Evolutionary conservation across 371 early-diverging fungal species (phyloP), one percentile per base, ranked within the genome.

Genomic region (Mucor ambiguus): DNA sequence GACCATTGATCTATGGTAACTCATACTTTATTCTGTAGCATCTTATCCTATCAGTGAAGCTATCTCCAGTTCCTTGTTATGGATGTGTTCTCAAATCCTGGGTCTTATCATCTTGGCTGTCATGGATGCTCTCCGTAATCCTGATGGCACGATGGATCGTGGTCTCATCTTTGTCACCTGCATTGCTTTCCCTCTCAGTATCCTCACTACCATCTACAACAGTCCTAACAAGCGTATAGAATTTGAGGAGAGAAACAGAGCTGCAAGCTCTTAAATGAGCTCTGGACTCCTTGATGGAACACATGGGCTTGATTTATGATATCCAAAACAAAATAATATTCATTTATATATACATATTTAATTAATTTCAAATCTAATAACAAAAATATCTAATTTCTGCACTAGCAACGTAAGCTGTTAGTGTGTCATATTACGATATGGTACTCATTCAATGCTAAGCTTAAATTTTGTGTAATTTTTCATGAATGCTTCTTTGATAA

Each of bases 1-100:
- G 20, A 9, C 44, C 12, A 41, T 5, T 30, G 30, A 38, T 14
- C 4, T 11, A 30, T 20, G n/a, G 18, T 38, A 37, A 14, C 7
- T 38, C 64, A 9, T 14, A 4, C 38, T 30, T 7, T 58, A 22
- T 28, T 48, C 9, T 58, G 16, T 46, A 80, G 81, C 70, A 29
- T 72, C 82, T 9, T 82, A 76, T 44, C 82, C 82, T 6, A 73
- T 79, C 3, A 71, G 76, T 52, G 82, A 82, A 67, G 61, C 82
- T 16, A 70, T 79, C 24, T 79, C 80, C 2, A 78, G 80, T 61
- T 76, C 82, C 4, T 65, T 71, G 29, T 64, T 82, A 60, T 82
- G 82, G 82, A 61, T 76, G 56, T 64, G 70, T 11, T 74, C 82
- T 4, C 79, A 82, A 60, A 38, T 82, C 1, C 46, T 79, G 37